These are phyloP conservation scores for Ricinus communis DNA, from an alignment of 345 rosid genomes.

Conservation along the genomic window DNA sequence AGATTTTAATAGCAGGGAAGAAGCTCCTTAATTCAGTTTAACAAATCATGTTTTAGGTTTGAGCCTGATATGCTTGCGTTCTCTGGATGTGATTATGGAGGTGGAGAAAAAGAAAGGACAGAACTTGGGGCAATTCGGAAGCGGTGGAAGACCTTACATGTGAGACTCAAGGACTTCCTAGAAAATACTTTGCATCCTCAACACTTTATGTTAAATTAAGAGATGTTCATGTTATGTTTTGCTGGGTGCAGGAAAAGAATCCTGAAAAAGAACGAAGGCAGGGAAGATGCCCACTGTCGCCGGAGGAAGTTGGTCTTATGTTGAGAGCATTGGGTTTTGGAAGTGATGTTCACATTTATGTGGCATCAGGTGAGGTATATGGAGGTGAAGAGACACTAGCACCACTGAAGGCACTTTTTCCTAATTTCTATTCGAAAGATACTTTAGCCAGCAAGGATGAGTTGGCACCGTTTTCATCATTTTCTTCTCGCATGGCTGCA, in stretches of 20 bases:
- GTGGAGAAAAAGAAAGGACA: constrained; percentile 73
- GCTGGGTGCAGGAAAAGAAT: constrained; percentile 53
- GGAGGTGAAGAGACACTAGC: constrained; percentile 83
- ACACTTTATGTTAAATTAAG: not conserved
- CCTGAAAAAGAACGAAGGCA: constrained; percentile 77
- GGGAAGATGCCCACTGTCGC: constrained; percentile 90
- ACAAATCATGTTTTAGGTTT: constrained; percentile 49
- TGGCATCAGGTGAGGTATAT: constrained; percentile 91
- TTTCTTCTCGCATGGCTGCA: constrained; percentile 94
- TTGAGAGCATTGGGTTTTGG: constrained; percentile 85
- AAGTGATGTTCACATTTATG: constrained; percentile 74
- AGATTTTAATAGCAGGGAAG: not conserved
- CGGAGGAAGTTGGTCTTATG: constrained; percentile 91
- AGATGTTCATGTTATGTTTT: constrained; percentile 9
- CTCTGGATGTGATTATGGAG: constrained; percentile 92
- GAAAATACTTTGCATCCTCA: not conserved
- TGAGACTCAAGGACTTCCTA: constrained; percentile 34
- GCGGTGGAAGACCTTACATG: constrained; percentile 87
- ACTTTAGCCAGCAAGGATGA: constrained; percentile 70
- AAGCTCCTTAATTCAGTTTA: constrained; percentile 6
- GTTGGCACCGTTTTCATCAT: constrained; percentile 60
- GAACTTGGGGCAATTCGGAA: constrained; percentile 76
- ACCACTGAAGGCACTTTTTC: constrained; percentile 79
- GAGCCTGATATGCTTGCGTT: constrained; percentile 98
- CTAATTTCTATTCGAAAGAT: constrained; percentile 82